phyloP scores from a whole-genome alignment of 2,329 filamentous ascomycete genomes.

The Aspergillus sergii region DNA sequence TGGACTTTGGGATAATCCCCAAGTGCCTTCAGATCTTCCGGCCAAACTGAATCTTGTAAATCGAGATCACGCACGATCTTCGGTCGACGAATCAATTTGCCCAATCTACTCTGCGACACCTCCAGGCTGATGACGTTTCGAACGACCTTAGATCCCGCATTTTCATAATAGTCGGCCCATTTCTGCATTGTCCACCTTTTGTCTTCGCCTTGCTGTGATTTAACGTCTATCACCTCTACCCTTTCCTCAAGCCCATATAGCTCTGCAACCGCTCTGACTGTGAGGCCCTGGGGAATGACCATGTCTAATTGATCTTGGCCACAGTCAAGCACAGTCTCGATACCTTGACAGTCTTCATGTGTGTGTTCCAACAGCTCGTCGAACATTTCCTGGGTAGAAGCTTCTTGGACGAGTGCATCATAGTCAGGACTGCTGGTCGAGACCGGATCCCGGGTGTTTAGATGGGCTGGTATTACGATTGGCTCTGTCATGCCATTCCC shows the following conservation, averaged over 20 bases:
- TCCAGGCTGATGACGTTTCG: conserved; percentile 72
- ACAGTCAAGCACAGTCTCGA: conserved; percentile 56
- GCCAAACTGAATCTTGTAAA: conserved; percentile 56
- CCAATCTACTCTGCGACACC: conserved; percentile 65
- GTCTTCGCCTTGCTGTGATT: conserved; percentile 67
- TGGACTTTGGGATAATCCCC: conserved; percentile 65
- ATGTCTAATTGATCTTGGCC: conserved; percentile 68
- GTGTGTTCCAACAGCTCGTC: conserved; percentile 40
- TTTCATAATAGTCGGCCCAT: conserved; percentile 70
- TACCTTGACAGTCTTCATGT: conserved; percentile 27
- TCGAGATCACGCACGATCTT: conserved; percentile 66
- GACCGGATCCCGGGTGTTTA: conserved; percentile 58
- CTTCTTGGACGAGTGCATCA: conserved; percentile 35
- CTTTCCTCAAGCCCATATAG: conserved; percentile 65
- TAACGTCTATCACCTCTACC: conserved; percentile 70
- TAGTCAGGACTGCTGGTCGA: conserved; percentile 26
- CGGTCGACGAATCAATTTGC: conserved; percentile 63
- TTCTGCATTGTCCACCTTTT: conserved; percentile 67
- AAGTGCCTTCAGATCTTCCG: conserved; percentile 53
- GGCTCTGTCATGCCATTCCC: conserved; percentile 66
- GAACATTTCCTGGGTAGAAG: conserved; percentile 43
- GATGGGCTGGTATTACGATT: conserved; percentile 65
- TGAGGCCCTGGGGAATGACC: conserved; percentile 67
- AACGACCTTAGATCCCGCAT: conserved; percentile 61
- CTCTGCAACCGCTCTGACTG: conserved; percentile 64